Evolutionary conservation across 768 basidiomycete genomes (phyloP), one percentile per base, ranked within the genome.

Genomic region (Russula compacta): DNA sequence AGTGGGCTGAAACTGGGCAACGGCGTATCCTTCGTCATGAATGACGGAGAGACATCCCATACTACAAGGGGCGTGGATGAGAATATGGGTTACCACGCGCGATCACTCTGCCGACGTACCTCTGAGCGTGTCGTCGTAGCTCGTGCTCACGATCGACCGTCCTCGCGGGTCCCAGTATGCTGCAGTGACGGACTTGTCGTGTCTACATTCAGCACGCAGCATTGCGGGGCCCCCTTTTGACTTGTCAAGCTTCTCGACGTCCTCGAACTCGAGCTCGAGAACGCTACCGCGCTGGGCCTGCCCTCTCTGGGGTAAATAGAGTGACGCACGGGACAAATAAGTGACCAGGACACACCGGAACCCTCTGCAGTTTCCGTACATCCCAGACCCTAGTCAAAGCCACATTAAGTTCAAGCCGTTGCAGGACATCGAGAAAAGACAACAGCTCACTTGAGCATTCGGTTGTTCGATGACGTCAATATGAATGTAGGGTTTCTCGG

Each of bases 151-250:
- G 61, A 93, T 84, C 54, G 81, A 77, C 32, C 87, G 80, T 3
- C 91, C 91, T 59, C 85, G 77, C 3, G 89, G 82, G 71, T 92
- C 89, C 91, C 91, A 93, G 66, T 86, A 92, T 0, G 87, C 91
- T 15, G 91, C 84, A 63, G 85, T 92, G 48, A 83, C 87, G 15
- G 87, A 87, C 70, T 89, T 88, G 59, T 81, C 79, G 68, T 93
- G 91, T 14, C 70, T 71, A 77, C 81, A 86, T 67, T 86, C 83
- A 3, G 77, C 86, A 5, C 87, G 83, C 33, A 90, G 72, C 19
- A 74, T 73, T 0, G 81, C 78, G 48, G 76, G 75, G 8, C 86
- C 88, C 36, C 72, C 70, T 63, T 77, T 77, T 8, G 85, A 79
- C 6, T 77, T 71, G 4, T 79, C 65, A 53, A 81, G 85, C 21